A percentile compares a stretch with the other conserved stretches of the same genome.
Conservation (phyloP, 257 asterid genomes). For the Petunia axillaris region DNA sequence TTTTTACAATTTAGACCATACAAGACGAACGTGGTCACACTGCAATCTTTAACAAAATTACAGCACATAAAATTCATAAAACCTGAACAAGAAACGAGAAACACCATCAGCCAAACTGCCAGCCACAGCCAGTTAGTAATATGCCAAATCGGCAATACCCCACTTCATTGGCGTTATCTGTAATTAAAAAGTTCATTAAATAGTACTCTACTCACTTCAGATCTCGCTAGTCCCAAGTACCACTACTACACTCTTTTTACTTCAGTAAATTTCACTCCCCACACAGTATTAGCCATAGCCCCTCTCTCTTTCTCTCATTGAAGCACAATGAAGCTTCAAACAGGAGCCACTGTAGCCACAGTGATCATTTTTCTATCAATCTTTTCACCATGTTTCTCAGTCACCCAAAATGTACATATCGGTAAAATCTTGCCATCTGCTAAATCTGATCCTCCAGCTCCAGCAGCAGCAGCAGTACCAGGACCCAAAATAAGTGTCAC, state of each 20-base stretch:
- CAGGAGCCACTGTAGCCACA: neutral
- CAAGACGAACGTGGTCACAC: no score
- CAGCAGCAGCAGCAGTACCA: slow-evolving; percentile 53
- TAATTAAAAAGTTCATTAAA: neutral
- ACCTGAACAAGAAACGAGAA: no score
- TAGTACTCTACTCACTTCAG: neutral
- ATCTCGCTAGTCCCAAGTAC: neutral
- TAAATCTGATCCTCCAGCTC: slow-evolving; percentile 41
- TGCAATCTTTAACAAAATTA: no score
- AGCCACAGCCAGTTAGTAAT: neutral
- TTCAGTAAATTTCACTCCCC: neutral
- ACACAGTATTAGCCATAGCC: neutral
- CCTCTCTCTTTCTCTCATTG: neutral
- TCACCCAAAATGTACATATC: neutral
- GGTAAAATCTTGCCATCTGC: neutral
- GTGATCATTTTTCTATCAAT: neutral
- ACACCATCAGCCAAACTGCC: neutral
- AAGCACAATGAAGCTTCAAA: neutral
- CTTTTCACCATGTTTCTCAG: neutral
- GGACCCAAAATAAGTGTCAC: slow-evolving; percentile 61
- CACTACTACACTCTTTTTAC: neutral
- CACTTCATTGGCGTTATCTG: neutral
- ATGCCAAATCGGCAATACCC: neutral
- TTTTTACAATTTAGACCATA: no score
- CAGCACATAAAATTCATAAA: no score